phyloP scores from a whole-genome alignment of 139 green algal genomes.

The Coccomyxa sp. region DNA sequence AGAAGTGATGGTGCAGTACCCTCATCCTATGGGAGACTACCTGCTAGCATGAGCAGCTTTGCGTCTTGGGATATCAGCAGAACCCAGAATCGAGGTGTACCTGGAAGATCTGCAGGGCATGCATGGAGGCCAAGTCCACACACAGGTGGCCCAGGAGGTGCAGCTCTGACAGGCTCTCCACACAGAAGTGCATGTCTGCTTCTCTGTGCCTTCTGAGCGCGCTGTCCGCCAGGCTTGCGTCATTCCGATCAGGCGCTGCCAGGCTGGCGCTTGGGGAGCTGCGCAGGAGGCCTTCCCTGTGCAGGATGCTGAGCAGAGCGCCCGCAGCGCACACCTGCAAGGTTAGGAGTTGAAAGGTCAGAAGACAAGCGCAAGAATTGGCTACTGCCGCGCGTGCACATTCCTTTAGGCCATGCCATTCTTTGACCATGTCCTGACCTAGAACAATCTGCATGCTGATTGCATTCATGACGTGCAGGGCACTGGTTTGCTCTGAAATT shows the following conservation, averaged over 20 bases:
- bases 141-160: conserved; percentile 42
- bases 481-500: too few relatives aligned
- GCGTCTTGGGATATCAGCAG: neutral
- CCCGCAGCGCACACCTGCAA: conserved; percentile 40
- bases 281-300: conserved; percentile 18
- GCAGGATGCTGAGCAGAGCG: conserved; percentile 47
- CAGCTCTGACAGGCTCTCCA: conserved; percentile 27
- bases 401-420: conserved; percentile 17
- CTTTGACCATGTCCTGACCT: neutral
- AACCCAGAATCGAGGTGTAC: neutral
- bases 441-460: neutral
- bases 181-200: neutral
- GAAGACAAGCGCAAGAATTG: neutral
- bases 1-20: neutral
- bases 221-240: neutral
- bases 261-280: neutral
- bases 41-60: neutral
- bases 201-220: neutral
- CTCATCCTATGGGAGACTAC: neutral
- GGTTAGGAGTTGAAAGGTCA: neutral
- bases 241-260: too few relatives aligned
- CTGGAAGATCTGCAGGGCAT: conserved; percentile 64
- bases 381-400: conserved; percentile 23
- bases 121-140: conserved; percentile 50
- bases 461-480: neutral